Evolutionary conservation across 805 yeast species (phyloP), one percentile per base, ranked within the genome.

Genomic region (Yarrowia hollandica): DNA sequence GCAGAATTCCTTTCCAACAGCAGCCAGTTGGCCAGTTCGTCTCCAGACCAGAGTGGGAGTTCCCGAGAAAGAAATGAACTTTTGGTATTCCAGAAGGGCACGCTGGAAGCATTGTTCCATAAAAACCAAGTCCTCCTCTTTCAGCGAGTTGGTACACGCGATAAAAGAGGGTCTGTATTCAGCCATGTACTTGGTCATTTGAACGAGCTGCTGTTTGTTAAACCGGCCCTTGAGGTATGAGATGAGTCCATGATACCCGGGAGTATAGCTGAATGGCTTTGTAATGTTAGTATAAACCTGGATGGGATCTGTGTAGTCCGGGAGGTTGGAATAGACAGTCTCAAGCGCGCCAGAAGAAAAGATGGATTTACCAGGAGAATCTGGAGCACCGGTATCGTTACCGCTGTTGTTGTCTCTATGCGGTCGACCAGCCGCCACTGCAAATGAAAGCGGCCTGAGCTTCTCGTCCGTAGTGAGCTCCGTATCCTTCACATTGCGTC

Each of bases 91-190:
- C 41, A 92, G 74, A 33, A 92, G 74, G 0, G 98, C 90, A 42
- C 99, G 76, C 71, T 92, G 98, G 74, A 91, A 92, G 66, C 96
- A 88, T 74, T 92, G 96, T 69, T 92, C 99, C 86, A 94, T 90
- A 68, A 92, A 92, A 2, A 92, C 87, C 71, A 91, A 77, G 70
- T 92, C 99, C 38, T 88, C 95, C 65, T 89, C 96, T 60, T 91
- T 88, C 33, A 92, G 73, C 5, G 94, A 84, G 66, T 88, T 87
- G 35, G 96, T 88, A 66, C 95, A 88, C 3, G 97, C 97, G 66
- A 91, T 90, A 69, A 92, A 92, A 11, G 91, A 84, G 2, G 98
- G 97, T 64, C 98, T 75, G 67, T 90, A 90, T 42, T 86, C 86
- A 0, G 97, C 94, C 85, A 92, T 86, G 8, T 88, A 82, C 67